These are phyloP conservation scores for Huntiella savannae DNA, from an alignment of 2,329 filamentous ascomycete species.

Conservation along the genomic window DNA sequence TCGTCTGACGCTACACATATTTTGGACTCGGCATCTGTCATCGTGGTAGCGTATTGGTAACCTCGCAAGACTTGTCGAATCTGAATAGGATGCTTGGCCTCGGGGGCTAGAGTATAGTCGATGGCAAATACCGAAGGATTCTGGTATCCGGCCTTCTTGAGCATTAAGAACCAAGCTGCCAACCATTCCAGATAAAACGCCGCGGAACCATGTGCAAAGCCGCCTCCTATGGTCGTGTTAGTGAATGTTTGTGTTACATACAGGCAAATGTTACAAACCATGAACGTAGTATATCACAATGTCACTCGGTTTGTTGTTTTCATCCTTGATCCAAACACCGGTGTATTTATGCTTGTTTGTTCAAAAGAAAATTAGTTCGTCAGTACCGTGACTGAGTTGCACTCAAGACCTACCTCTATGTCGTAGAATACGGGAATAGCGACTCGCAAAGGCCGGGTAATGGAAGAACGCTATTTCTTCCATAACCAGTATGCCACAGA, in stretches of 20 bases:
- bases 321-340: constrained; percentile 51
- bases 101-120: constrained; percentile 56
- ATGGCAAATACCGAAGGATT: constrained; percentile 66
- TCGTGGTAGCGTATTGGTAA: constrained; percentile 49
- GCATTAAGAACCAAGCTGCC: constrained; percentile 47
- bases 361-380: background rate
- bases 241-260: background rate
- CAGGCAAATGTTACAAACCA: constrained; percentile 3
- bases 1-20: constrained; percentile 64
- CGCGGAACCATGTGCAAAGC: constrained; percentile 64
- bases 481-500: constrained; percentile 56
- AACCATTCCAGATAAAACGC: constrained; percentile 79
- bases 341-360: constrained; percentile 24
- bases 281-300: constrained; percentile 70
- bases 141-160: constrained; percentile 43
- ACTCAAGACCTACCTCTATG: constrained; percentile 15
- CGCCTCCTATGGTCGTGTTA: constrained; percentile 36
- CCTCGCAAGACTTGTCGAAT: constrained; percentile 49
- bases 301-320: constrained; percentile 44
- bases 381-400: background rate
- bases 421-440: constrained; percentile 38
- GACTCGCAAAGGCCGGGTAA: constrained; percentile 41
- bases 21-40: constrained; percentile 36
- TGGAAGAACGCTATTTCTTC: constrained; percentile 36
- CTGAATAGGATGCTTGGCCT: constrained; percentile 54